Conservation (phyloP, 176 grass and related monocot genomes). For the Carex kokanica region DNA sequence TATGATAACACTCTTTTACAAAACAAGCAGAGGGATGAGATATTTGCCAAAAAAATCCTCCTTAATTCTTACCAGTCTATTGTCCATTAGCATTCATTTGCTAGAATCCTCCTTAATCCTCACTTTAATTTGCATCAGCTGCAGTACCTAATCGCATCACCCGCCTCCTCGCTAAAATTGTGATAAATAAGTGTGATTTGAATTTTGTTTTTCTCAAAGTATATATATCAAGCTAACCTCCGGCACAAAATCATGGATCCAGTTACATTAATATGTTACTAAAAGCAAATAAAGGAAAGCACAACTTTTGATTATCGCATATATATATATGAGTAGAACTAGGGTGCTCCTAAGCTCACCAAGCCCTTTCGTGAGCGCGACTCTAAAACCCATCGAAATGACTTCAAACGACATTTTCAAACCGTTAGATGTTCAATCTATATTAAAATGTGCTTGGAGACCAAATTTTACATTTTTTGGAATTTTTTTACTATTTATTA, state of each 20-base stretch:
- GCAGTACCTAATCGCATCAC: not conserved
- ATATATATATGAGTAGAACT: too few relatives aligned
- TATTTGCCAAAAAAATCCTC: not conserved
- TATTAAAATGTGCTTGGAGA: too few relatives aligned
- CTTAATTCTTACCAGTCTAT: not conserved
- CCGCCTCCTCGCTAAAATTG: not conserved
- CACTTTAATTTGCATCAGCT: not conserved
- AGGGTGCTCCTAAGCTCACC: too few relatives aligned
- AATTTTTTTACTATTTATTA: too few relatives aligned
- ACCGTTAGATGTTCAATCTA: too few relatives aligned
- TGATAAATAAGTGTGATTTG: not conserved
- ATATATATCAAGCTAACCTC: not conserved
- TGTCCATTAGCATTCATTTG: not conserved
- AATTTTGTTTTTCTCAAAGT: not conserved
- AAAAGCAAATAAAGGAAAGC: not conserved
- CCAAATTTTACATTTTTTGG: too few relatives aligned
- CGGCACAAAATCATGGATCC: not conserved
- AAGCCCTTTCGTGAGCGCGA: too few relatives aligned
- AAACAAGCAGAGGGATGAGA: not conserved
- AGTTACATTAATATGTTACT: not conserved
- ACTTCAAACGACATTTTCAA: too few relatives aligned
- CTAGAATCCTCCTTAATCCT: not conserved
- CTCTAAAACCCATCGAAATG: too few relatives aligned
- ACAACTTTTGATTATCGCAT: not conserved
- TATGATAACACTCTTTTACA: not conserved